These are phyloP conservation scores for Ligustrum vulgare DNA, from an alignment of 257 asterid genomes.

Conservation along the genomic window DNA sequence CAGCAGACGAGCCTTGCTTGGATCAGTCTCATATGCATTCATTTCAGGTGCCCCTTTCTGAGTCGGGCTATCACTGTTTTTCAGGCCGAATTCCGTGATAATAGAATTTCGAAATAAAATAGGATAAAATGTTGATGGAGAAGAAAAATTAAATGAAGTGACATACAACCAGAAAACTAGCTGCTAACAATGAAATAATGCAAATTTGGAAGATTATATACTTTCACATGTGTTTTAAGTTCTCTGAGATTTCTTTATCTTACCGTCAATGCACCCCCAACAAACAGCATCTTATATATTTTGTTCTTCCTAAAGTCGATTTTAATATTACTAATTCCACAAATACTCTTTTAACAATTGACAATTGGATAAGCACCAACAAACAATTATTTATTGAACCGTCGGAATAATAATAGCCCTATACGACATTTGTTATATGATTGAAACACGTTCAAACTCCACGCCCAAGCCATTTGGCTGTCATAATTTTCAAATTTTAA, in stretches of 20 bases:
- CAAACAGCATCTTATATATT: neutral
- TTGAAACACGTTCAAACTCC: too few species aligned
- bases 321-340: neutral
- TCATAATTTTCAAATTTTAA: neutral
- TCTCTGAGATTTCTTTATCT: neutral
- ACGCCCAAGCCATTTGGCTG: too few species aligned
- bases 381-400: too few species aligned
- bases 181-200: neutral
- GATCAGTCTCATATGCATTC: constrained; percentile 25
- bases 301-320: neutral
- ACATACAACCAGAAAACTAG: neutral
- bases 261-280: neutral
- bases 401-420: too few species aligned
- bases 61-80: constrained; percentile 36
- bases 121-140: neutral
- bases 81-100: constrained; percentile 2
- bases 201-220: neutral
- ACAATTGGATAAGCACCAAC: neutral
- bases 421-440: too few species aligned
- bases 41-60: constrained; percentile 27
- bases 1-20: constrained; percentile 55
- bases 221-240: neutral
- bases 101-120: neutral
- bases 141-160: constrained; percentile 3
- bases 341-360: neutral